phyloP scores from a whole-genome alignment of 306 rosid species.

The Prosopis cineraria region DNA sequence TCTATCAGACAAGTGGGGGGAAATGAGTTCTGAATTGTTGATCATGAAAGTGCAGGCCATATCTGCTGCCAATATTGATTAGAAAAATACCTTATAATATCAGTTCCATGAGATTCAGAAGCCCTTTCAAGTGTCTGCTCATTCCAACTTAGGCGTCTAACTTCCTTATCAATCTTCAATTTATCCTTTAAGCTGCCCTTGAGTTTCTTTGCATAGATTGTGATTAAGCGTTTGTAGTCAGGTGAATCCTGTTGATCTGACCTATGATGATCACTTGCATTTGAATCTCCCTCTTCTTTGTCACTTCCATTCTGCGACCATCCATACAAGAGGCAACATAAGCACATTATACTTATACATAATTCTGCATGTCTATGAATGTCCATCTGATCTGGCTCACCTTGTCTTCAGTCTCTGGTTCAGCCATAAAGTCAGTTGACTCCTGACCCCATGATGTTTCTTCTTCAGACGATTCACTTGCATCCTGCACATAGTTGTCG shows the following conservation, averaged over 20 bases:
- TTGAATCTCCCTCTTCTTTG: conserved; percentile 46
- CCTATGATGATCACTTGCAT: conserved; percentile 41
- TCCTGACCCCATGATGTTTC: conserved; percentile 43
- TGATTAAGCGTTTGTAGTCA: conserved; percentile 68
- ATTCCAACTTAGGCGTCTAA: conserved; percentile 85
- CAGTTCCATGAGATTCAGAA: conserved; percentile 59
- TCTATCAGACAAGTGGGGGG: conserved; percentile 22
- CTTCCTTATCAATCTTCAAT: conserved; percentile 56
- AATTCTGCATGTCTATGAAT: not conserved
- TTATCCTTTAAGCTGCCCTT: conserved; percentile 71
- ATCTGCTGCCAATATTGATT: conserved; percentile 4
- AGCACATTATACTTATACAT: not conserved
- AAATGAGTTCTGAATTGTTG: not conserved
- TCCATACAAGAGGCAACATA: conserved; percentile 12
- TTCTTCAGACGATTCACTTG: conserved; percentile 65
- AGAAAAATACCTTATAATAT: conserved; percentile 68
- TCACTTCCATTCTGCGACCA: conserved; percentile 61
- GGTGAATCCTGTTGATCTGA: conserved; percentile 48
- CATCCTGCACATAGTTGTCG: conserved; percentile 31
- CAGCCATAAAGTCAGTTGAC: conserved; percentile 36
- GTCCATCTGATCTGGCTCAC: conserved; percentile 37
- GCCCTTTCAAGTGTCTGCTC: conserved; percentile 79
- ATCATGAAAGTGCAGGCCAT: not conserved
- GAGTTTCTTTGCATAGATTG: conserved; percentile 77
- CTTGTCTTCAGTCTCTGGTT: conserved; percentile 44